Evolutionary conservation across 2,329 filamentous ascomycete genomes (phyloP), one percentile per base, ranked within the genome.

Genomic region (Claviceps pusilla): DNA sequence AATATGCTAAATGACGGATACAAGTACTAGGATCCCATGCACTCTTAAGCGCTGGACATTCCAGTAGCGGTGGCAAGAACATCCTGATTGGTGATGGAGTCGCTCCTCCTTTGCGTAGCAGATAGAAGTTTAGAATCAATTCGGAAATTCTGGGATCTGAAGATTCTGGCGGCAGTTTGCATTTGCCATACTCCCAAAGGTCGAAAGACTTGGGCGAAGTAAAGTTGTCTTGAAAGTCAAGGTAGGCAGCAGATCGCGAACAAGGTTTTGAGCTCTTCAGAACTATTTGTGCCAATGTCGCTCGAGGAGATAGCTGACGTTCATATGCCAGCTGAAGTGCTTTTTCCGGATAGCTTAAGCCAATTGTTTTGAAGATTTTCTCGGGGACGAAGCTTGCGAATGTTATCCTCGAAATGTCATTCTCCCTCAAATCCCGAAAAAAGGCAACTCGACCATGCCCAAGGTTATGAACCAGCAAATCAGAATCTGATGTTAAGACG

Each of bases 401-500:
- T 5, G 58, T 51, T 16, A 66, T 55, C 35, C 51, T 57, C 10
- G 57, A 60, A 55, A 58, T 59, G 57, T 59, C 57, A 37, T 65
- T 56, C 31, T 64, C 39, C 39, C 79, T 73, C 1, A 91, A 66
- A 50, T 88, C 84, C 54, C 77, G 74, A 35, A 95, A 77, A 55
- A 91, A 83, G 0, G 82, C 72, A 0, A 95, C 80, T 1, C 74
- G 72, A 0, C 84, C 84, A 1, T 75, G 58, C 0, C 83, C 84
- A 9, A 91, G 74, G 55, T 88, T 77, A 64, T 90, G 83, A 0
- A 91, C 75, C 0, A 95, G 71, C 9, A 96, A 74, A 63, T 97
- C 91, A 0, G 89, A 94, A 62, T 97, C 91, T n/a, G 82, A 83
- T 0, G 89, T 94, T 7, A 96, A 68, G 14, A 89, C 76, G 1